Percentiles rank a stretch among this genome's conserved stretches.
Conservation (phyloP, 805 yeast species). For the Sugiyamaella chiloensis region DNA sequence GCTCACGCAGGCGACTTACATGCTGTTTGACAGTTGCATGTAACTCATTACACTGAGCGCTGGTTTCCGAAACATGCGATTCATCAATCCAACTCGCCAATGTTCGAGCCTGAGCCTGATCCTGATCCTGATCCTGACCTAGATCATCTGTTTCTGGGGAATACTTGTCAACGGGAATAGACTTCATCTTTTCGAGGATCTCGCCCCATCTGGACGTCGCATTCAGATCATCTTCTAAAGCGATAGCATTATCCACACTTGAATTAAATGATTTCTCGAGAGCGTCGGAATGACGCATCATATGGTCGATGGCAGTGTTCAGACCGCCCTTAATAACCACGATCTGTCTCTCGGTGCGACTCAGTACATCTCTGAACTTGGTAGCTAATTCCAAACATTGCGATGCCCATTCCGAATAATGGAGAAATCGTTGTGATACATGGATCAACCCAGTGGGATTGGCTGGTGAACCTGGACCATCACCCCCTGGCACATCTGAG, state of each 20-base stretch:
- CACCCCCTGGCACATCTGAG: neutral
- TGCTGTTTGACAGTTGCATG: neutral
- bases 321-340: constrained; percentile 25
- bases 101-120: constrained; percentile 9
- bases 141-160: too few species aligned
- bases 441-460: neutral
- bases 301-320: constrained; percentile 27
- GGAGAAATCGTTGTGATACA: neutral
- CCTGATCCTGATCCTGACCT: neutral
- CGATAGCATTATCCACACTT: constrained; percentile 23
- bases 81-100: constrained; percentile 7
- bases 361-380: neutral
- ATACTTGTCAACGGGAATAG: constrained; percentile 16
- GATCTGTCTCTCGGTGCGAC: constrained; percentile 11
- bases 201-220: constrained; percentile 22
- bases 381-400: constrained; percentile 2
- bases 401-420: constrained; percentile 19
- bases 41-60: neutral
- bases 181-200: constrained; percentile 11
- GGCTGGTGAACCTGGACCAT: neutral
- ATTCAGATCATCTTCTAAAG: constrained; percentile 23
- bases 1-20: neutral
- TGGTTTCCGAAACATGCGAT: constrained; percentile 1
- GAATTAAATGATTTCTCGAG: constrained; percentile 25
- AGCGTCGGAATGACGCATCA: constrained; percentile 23